phyloP scores from a whole-genome alignment of 169 alveolate species.

The Hepatocystis sp. region DNA sequence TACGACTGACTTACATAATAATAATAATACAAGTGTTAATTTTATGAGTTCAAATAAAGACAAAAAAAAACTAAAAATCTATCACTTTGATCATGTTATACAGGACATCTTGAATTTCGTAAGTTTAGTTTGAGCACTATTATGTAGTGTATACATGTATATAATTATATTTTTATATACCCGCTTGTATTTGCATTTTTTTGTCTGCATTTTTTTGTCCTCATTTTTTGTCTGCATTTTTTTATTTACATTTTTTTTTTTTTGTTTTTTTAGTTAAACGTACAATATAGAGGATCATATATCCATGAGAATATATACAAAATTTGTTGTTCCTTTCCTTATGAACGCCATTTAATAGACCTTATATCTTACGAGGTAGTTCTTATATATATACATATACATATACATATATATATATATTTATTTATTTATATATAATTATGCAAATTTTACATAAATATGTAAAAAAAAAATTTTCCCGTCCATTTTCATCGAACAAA shows the following conservation, averaged over 20 bases:
- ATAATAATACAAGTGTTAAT: conserved; percentile 3
- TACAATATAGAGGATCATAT: conserved; percentile 64
- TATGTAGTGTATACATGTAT: neutral
- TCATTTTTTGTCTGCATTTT: neutral
- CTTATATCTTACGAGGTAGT: conserved; percentile 59
- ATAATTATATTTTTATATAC: neutral
- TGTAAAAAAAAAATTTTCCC: too few species aligned
- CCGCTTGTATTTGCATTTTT: neutral
- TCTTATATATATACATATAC: too few species aligned
- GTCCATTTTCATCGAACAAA: too few species aligned
- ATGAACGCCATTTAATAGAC: conserved; percentile 63
- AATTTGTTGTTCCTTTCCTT: conserved; percentile 58
- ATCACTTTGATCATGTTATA: conserved; percentile 65
- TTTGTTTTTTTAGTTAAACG: conserved; percentile 25
- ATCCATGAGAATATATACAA: conserved; percentile 62
- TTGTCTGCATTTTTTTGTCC: neutral
- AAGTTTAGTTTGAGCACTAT: too few species aligned
- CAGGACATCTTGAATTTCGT: conserved; percentile 49
- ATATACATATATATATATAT: too few species aligned
- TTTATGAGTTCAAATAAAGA: conserved; percentile 25
- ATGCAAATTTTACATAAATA: too few species aligned
- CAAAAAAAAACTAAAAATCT: conserved; percentile 45
- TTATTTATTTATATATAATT: too few species aligned
- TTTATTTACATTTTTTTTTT: neutral
- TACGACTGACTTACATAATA: conserved; percentile 19